Conservation (phyloP, 2,329 filamentous ascomycete species). For the Fusarium sublunatum region DNA sequence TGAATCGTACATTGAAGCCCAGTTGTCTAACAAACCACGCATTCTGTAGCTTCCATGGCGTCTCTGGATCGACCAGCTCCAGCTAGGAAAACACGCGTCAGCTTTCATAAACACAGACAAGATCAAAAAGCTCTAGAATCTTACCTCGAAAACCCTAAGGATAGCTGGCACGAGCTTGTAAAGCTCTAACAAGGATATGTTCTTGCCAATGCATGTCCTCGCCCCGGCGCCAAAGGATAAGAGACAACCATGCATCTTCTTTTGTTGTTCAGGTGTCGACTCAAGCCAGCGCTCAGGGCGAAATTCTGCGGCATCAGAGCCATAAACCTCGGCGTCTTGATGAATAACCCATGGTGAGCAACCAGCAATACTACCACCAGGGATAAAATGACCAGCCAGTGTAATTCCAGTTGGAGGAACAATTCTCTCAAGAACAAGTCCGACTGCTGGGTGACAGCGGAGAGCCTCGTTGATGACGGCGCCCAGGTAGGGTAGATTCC, state of each 20-base stretch:
- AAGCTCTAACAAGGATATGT: conserved; percentile 70
- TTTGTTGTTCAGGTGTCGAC: conserved; percentile 56
- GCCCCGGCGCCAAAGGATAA: conserved; percentile 75
- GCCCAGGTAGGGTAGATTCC: conserved; percentile 79
- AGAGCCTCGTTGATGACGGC: conserved; percentile 82
- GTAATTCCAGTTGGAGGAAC: conserved; percentile 72
- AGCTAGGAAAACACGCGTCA: conserved; percentile 60
- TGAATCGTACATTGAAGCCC: conserved; percentile 57
- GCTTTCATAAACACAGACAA: too few relatives aligned
- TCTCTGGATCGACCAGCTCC: conserved; percentile 61
- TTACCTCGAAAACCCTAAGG: conserved; percentile 24
- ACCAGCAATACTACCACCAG: conserved; percentile 77
- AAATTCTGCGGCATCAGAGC: conserved; percentile 71
- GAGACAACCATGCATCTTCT: conserved; percentile 21
- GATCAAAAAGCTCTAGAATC: too few relatives aligned
- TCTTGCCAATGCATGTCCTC: conserved; percentile 75
- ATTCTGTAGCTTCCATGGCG: conserved; percentile 68
- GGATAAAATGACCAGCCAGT: conserved; percentile 70
- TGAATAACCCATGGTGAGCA: conserved; percentile 81
- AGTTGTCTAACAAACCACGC: conserved; percentile 71
- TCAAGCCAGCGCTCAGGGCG: conserved; percentile 76
- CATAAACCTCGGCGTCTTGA: conserved; percentile 74
- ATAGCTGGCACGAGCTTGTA: conserved; percentile 66
- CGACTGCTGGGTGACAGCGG: conserved; percentile 77
- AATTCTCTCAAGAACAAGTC: conserved; percentile 77